phyloP scores from a whole-genome alignment of 768 basidiomycete species.

The Suillus americanus region DNA sequence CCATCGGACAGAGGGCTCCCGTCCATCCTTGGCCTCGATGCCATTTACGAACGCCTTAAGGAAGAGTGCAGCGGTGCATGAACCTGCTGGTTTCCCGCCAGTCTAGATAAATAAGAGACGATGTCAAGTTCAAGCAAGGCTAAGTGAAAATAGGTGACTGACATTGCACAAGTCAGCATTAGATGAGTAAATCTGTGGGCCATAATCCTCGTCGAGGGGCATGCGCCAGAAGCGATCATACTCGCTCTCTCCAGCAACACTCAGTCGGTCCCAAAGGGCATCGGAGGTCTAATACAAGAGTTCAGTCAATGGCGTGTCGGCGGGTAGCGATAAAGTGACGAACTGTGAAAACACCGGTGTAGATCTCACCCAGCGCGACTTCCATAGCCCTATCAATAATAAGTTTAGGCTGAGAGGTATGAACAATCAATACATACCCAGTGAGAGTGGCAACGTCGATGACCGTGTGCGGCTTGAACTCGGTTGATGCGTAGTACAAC shows the following conservation, averaged over 20 bases:
- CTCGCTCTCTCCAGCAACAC: constrained; percentile 68
- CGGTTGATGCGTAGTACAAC: constrained; percentile 76
- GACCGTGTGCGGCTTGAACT: constrained; percentile 77
- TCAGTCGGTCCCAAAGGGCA: constrained; percentile 68
- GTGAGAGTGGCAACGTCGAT: constrained; percentile 90
- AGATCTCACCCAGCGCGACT: constrained; percentile 74
- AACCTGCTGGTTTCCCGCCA: constrained; percentile 71
- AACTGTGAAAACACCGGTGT: constrained; percentile 78
- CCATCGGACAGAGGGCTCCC: constrained; percentile 65
- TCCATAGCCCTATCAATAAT: constrained; percentile 55
- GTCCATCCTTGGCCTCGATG: constrained; percentile 59
- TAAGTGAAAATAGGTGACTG: neutral
- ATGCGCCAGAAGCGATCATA: constrained; percentile 89
- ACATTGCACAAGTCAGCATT: constrained; percentile 81
- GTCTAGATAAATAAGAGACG: constrained; percentile 38
- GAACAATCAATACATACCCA: constrained; percentile 43
- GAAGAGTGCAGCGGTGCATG: constrained; percentile 85
- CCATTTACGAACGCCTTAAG: constrained; percentile 81
- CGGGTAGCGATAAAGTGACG: constrained; percentile 15
- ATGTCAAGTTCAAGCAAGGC: neutral
- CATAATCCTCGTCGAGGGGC: constrained; percentile 83
- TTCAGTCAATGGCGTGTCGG: neutral
- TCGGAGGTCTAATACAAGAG: constrained; percentile 57
- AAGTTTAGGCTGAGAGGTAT: neutral
- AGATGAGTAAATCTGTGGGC: constrained; percentile 70